Evolutionary conservation across 345 rosid species (phyloP).

Genomic region (Camelina laxa): DNA sequence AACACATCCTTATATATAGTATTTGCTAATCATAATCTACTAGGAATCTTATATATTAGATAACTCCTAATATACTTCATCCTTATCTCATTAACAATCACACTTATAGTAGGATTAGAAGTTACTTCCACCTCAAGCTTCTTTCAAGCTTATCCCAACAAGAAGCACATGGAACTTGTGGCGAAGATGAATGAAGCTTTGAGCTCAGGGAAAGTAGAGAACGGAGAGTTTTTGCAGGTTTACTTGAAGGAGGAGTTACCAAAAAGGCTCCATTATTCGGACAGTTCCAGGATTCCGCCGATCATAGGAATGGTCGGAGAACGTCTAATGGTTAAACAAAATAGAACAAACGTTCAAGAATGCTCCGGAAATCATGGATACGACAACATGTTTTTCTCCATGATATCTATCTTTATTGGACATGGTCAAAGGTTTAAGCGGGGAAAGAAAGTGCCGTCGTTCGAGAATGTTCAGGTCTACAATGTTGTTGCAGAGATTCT

Average conservation of each 20-base stretch:
- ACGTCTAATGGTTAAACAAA: constrained; percentile 73
- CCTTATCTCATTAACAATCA: too few relatives aligned
- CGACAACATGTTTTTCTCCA: constrained; percentile 84
- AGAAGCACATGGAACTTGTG: constrained; percentile 57
- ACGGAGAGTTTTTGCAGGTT: constrained; percentile 67
- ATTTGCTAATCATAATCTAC: too few relatives aligned
- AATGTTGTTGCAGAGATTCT: constrained; percentile 78
- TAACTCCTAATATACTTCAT: too few relatives aligned
- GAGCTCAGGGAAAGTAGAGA: constrained; percentile 67
- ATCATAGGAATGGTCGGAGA: constrained; percentile 77
- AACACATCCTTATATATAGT: too few relatives aligned
- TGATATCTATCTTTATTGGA: constrained; percentile 88
- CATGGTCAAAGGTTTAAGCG: constrained; percentile 79
- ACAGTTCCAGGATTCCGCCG: constrained; percentile 75
- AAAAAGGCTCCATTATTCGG: constrained; percentile 66
- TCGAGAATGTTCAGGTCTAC: constrained; percentile 87
- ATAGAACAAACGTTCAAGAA: constrained; percentile 54
- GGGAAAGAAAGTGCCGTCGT: constrained; percentile 85
- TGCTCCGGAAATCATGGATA: constrained; percentile 90
- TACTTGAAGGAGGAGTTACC: constrained; percentile 85
- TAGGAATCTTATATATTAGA: too few relatives aligned
- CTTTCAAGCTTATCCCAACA: too few relatives aligned
- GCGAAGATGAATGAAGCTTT: constrained; percentile 78
- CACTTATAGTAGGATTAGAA: too few relatives aligned
- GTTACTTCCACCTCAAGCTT: too few relatives aligned